Base-by-base conservation (phyloP, 2,329 filamentous ascomycete species). In the Aspergillus oerlinghausenensis region DNA sequence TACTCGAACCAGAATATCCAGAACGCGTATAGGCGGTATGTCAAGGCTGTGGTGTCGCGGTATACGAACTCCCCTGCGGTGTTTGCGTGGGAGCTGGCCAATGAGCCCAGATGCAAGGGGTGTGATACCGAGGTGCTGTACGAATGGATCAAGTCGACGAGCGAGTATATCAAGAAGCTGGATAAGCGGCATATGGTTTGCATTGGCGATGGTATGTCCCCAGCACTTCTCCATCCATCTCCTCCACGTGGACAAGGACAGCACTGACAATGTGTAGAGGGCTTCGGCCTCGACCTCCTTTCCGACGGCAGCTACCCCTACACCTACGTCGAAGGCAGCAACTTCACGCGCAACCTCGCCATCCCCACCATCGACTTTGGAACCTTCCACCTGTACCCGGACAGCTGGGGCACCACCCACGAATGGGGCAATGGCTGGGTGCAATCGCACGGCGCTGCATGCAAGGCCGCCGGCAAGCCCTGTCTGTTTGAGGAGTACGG, bases 21-120 rank as follows among this genome's bases (percentile, higher is more conserved):
- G 69, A 65, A 74, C 0, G 80, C 85, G 55, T 89, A 89, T 68
- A 82, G 83, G 63, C 77, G 75, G 50, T 89, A 88, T 67, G 80
- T 88, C 65, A 75, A 80, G 50, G 74, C 77, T 0, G 78, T 89
- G 6, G 80, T 89, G 2, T 80, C 72, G 21, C 77, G 86, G 10
- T 88, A 87, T 72, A 80, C 75, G 49, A 74, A 78, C 59, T 86
- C 83, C 0, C 72, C 81, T 0, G 80, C 86, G 0, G 79, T 89
- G 49, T 83, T 88, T 61, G 84, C 84, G 0, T 89, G 86, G 86
- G 86, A 89, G 64, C 74, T 89, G 1, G 82, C 78, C 55, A 89
- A 89, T 62, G 86, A 89, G 71, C 82, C 85, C 17, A 78, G 86
- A 57, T 88, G 85, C 73, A 75, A 79, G 14, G 80, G 82, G 11